phyloP scores from a whole-genome alignment of 345 rosid genomes.

The Pelargonium nanum region DNA sequence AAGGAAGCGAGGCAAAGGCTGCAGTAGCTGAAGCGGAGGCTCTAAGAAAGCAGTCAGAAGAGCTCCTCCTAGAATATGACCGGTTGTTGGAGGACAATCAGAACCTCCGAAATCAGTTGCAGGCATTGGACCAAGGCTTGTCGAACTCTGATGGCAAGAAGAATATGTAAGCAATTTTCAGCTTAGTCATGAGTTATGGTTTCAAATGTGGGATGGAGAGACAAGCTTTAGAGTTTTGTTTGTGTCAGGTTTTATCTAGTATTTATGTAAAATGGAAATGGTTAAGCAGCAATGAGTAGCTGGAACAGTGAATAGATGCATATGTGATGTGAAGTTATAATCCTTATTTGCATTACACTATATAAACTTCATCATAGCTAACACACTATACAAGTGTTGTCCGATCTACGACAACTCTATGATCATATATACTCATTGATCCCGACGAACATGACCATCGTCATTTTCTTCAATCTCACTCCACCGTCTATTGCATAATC shows the following conservation, averaged over 20 bases:
- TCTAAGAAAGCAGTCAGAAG: conserved; percentile 62
- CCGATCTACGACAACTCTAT: too few relatives aligned
- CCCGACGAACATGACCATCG: too few relatives aligned
- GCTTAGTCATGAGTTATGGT: neutral
- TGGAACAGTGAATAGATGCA: too few relatives aligned
- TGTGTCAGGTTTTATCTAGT: neutral
- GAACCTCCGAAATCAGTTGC: conserved; percentile 56
- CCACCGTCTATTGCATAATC: too few relatives aligned
- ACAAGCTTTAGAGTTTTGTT: neutral
- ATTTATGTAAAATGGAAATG: neutral
- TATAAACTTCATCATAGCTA: too few relatives aligned
- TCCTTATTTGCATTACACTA: too few relatives aligned
- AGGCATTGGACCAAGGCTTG: conserved; percentile 29
- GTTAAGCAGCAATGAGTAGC: neutral
- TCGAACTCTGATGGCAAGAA: conserved; percentile 39
- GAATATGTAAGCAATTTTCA: conserved; percentile 17
- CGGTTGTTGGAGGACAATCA: conserved; percentile 68
- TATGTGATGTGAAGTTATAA: too few relatives aligned
- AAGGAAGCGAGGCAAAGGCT: conserved; percentile 41
- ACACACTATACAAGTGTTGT: too few relatives aligned
- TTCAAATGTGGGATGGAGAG: neutral
- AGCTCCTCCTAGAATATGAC: conserved; percentile 55
- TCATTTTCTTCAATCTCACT: too few relatives aligned
- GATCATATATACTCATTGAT: too few relatives aligned
- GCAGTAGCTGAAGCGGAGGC: conserved; percentile 57